Conservation (phyloP, 495 filamentous ascomycete species). For the Sphaerosporella brunnea region DNA sequence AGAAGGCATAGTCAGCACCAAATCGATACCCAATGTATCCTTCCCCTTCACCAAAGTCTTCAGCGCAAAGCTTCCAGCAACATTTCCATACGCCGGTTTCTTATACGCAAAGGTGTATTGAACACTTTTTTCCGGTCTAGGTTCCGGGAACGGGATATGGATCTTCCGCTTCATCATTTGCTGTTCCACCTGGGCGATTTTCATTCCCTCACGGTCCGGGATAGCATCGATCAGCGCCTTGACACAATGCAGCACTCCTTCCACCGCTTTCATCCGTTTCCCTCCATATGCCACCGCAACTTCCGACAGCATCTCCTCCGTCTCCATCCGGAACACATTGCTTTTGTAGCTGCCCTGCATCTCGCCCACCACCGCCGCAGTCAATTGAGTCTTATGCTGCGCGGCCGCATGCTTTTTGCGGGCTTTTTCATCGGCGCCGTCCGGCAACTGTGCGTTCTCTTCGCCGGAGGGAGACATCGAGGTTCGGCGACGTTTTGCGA, state of each 20-base stretch:
- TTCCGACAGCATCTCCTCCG: constrained; percentile 62
- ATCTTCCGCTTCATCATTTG: constrained; percentile 50
- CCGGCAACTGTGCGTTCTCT: neutral
- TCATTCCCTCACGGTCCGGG: constrained; percentile 36
- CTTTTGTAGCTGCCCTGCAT: constrained; percentile 39
- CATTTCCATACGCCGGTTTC: constrained; percentile 62
- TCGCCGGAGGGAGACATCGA: neutral
- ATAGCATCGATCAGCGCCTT: constrained; percentile 60
- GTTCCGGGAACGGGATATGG: constrained; percentile 62
- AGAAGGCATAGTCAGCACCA: constrained; percentile 56
- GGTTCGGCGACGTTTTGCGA: constrained; percentile 3
- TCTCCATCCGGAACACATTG: constrained; percentile 70
- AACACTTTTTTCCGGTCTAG: constrained; percentile 48
- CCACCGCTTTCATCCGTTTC: constrained; percentile 43
- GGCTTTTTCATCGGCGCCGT: neutral
- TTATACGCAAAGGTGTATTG: constrained; percentile 67
- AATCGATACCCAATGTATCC: constrained; percentile 45
- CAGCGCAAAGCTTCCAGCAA: constrained; percentile 71
- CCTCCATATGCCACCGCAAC: constrained; percentile 46
- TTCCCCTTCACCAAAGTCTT: constrained; percentile 50
- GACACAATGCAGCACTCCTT: constrained; percentile 51
- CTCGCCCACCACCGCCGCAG: constrained; percentile 8
- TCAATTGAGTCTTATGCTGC: neutral
- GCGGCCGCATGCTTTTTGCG: neutral
- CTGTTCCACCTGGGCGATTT: constrained; percentile 48